Evolutionary conservation across 2,329 filamentous ascomycete species (phyloP).

Genomic region (Seiridium cupressi): DNA sequence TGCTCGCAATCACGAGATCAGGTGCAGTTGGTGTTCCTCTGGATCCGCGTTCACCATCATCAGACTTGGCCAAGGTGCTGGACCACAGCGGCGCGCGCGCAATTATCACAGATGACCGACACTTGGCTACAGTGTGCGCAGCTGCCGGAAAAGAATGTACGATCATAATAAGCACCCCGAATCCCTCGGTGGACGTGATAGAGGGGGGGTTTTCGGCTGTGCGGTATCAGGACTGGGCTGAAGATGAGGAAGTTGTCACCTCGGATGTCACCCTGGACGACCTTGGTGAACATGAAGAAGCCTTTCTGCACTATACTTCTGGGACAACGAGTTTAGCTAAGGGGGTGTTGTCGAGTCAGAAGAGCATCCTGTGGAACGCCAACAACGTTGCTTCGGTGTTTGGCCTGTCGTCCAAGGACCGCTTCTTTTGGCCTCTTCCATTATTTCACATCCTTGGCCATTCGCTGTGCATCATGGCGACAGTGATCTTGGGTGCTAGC

Average conservation of each 20-base stretch:
- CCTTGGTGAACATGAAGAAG: not conserved
- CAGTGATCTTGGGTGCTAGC: not conserved
- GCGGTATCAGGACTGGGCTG: slow-evolving; percentile 3
- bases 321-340: slow-evolving; percentile 2
- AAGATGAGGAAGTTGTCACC: not conserved
- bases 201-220: not conserved
- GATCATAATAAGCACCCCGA: not conserved
- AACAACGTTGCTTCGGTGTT: slow-evolving; percentile 1
- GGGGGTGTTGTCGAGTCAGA: slow-evolving; percentile 1
- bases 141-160: not conserved
- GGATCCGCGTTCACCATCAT: not conserved
- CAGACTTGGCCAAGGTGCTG: not conserved
- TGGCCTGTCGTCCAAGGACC: not conserved
- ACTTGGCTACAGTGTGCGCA: not conserved
- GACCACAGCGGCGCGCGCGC: slow-evolving; percentile 1
- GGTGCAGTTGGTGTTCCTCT: slow-evolving; percentile 3
- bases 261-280: not conserved
- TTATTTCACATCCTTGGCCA: slow-evolving; percentile 4
- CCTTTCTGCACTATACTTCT: slow-evolving; percentile 3
- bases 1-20: not conserved
- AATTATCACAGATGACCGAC: not conserved
- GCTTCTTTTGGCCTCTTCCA: slow-evolving; percentile 4
- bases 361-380: not conserved
- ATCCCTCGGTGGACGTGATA: not conserved
- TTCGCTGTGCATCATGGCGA: not conserved